These are phyloP conservation scores for Grosmannia serpens DNA, from an alignment of 2,329 filamentous ascomycete genomes.

Conservation along the genomic window DNA sequence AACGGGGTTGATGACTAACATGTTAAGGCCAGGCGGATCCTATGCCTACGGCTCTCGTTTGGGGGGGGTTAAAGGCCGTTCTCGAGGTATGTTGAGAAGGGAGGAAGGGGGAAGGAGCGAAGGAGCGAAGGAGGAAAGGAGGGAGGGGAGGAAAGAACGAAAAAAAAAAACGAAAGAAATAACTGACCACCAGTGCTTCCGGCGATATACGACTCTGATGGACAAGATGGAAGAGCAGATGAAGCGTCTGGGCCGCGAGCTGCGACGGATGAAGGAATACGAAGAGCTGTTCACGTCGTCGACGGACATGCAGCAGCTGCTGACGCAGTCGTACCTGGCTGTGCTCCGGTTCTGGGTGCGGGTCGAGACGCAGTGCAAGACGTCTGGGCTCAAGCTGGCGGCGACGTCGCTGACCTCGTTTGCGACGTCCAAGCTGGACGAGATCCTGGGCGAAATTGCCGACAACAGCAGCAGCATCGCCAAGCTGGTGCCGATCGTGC, in stretches of 20 bases:
- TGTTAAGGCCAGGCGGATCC: background rate
- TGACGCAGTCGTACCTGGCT: background rate
- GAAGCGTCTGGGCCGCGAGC: background rate
- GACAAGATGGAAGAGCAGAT: background rate
- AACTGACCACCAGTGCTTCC: background rate
- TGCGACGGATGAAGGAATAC: background rate
- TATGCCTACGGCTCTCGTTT: background rate
- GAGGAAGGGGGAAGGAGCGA: background rate
- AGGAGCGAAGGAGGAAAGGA: too few species aligned
- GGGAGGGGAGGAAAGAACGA: background rate
- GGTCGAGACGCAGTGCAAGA: background rate
- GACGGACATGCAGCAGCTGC: background rate
- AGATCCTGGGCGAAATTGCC: background rate
- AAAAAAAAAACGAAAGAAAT: too few species aligned
- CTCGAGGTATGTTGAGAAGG: background rate
- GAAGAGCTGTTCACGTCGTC: background rate
- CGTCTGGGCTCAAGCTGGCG: background rate
- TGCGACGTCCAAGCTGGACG: background rate
- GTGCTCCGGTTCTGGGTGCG: background rate
- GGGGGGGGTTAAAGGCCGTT: background rate
- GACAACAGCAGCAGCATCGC: conserved; percentile 1
- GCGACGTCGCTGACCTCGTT: background rate
- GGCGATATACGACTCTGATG: background rate
- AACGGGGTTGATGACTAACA: background rate
- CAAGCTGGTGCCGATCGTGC: background rate